A percentile compares a stretch with the other conserved stretches of the same genome.
phyloP scores from a whole-genome alignment of 75 land plant species.

The Pinus tabuliformis region DNA sequence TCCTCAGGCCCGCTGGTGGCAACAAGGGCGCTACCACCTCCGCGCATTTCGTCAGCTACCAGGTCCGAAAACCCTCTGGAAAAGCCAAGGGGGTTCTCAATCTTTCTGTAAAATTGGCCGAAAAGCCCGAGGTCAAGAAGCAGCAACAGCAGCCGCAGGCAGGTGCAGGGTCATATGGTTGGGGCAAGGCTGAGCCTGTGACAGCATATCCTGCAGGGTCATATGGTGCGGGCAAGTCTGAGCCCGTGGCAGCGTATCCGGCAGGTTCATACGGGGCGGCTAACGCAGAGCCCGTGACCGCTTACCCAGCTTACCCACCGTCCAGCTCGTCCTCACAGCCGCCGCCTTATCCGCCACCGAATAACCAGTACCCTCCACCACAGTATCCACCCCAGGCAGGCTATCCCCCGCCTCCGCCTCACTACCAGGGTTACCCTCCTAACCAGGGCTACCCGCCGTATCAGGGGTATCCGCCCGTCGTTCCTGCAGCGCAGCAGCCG shows the following conservation, averaged over 20 bases:
- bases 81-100: constrained; percentile 29
- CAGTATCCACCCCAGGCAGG: no score
- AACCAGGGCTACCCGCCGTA: no score
- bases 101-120: constrained; percentile 25
- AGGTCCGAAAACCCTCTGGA: constrained; percentile 31
- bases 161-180: background rate
- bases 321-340: no score
- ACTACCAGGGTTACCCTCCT: no score
- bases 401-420: no score
- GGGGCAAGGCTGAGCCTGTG: background rate
- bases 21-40: constrained; percentile 8
- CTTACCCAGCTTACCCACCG: constrained; percentile 11
- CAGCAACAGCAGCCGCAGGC: no score
- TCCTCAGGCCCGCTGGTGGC: background rate
- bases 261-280: no score
- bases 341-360: no score
- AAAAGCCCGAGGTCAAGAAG: constrained; percentile 2
- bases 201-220: no score
- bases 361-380: no score
- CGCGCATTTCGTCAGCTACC: constrained; percentile 13
- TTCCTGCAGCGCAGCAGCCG: no score
- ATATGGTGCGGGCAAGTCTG: background rate
- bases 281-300: constrained; percentile 8
- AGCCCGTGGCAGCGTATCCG: background rate
- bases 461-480: no score